Base-by-base conservation (phyloP, 805 yeast species). In the Yarrowia bubula region DNA sequence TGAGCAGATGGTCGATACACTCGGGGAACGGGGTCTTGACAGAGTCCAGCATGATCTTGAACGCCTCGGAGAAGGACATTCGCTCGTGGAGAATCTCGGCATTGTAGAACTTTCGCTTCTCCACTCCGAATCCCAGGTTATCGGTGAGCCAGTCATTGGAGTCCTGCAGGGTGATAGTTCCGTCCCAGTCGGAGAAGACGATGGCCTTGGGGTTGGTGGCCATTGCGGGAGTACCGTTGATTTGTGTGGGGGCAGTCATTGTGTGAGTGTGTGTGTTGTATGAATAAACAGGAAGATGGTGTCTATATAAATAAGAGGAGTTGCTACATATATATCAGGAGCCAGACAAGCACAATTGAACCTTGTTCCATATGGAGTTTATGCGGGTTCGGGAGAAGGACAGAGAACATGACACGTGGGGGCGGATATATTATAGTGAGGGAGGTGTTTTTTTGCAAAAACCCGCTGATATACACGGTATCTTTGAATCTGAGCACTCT, bases 101-200 rank as follows among this genome's bases (percentile, higher is more conserved):
- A 76, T 90, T 90, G 67, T 93, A 79, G 35, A 78, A 85, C 65
- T 80, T 77, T 70, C 99, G 84, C 68, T 81, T 81, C 32, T 80
- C 85, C 57, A 79, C 77, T 3, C 98, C 98, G 75, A 91, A 88
- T 3, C 99, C 99, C 22, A 88, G 79, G 70, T 84, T 84, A 75
- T 95, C 98, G 8, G 98, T 92, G 68, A 95, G 79, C 75, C 81
- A 89, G 76, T 95, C 98, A 75, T 95, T 95, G 67, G 97, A 89
- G 75, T 95, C 99, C 73, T 93, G 96, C 67, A 89, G 79, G 11
- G 99, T 95, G 69, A 95, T 95, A 1, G 99, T 95, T 33, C 99
- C 99, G 75, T 95, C 99, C 85, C 96, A 95, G 76, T 95, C 99
- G 47, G 98, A 89, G 80, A 95, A 95, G 47, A 95, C 88, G 72